Percentiles rank a stretch among this genome's conserved stretches.
Conservation (phyloP, 257 asterid genomes). For the Gentiana macrophylla region DNA sequence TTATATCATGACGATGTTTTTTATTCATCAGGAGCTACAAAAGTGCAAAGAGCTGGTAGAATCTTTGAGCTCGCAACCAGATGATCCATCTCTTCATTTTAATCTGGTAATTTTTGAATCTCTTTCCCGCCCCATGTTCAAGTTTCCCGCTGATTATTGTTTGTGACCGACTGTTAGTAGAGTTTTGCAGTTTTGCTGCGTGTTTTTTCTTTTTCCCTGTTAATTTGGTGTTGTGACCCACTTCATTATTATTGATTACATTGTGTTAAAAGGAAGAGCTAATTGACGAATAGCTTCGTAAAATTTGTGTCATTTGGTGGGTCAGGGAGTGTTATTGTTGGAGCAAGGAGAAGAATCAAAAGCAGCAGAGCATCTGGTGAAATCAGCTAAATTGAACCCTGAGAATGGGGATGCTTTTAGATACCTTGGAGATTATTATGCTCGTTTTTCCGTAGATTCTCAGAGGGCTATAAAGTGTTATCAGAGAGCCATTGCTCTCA, state of each 20-base stretch:
- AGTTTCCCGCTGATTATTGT: neutral
- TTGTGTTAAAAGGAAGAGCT: too few relatives aligned
- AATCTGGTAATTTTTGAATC: slow-evolving; percentile 36
- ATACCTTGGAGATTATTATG: slow-evolving; percentile 77
- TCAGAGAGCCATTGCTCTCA: slow-evolving; percentile 77
- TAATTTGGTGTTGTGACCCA: neutral
- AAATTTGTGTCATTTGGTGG: neutral
- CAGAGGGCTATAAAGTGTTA: slow-evolving; percentile 78
- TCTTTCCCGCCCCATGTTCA: neutral
- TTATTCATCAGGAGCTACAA: neutral
- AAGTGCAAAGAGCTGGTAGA: slow-evolving; percentile 34
- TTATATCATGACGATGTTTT: too few relatives aligned
- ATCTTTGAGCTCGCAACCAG: slow-evolving; percentile 36
- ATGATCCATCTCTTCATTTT: slow-evolving; percentile 48
- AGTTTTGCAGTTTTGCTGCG: too few relatives aligned
- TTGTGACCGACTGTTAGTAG: too few relatives aligned
- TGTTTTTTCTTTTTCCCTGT: neutral
- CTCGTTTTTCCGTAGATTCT: slow-evolving; percentile 39
- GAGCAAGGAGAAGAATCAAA: slow-evolving; percentile 44
- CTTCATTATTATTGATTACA: neutral
- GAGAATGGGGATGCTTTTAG: slow-evolving; percentile 64
- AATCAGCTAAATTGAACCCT: slow-evolving; percentile 69
- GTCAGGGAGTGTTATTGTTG: slow-evolving; percentile 69
- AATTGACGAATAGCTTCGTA: neutral
- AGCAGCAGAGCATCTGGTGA: slow-evolving; percentile 74